Conservation (phyloP, 305 asterid species). For the Salvia sclarea region DNA sequence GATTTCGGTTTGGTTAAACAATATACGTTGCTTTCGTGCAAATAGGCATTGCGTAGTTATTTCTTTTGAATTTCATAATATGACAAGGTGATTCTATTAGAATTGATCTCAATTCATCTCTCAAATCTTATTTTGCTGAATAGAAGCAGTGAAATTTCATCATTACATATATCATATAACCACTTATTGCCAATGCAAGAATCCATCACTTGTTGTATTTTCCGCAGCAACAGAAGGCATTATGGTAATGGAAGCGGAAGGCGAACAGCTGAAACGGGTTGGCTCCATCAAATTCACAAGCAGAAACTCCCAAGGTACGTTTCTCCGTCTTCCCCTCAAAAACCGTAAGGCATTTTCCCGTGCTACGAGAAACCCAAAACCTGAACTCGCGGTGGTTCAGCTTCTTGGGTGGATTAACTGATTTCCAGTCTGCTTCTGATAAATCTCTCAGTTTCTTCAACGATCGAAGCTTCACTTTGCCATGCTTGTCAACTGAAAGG, state of each 20-base stretch:
- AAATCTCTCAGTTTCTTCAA: constrained; percentile 42
- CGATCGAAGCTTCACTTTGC: constrained; percentile 48
- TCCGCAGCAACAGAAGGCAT: constrained; percentile 63
- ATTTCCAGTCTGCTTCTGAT: constrained; percentile 72
- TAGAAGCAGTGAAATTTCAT: constrained; percentile 6
- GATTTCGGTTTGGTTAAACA: neutral
- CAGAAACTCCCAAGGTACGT: constrained; percentile 49
- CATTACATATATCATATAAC: constrained; percentile 23
- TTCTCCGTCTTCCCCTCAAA: constrained; percentile 38
- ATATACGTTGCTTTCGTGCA: neutral
- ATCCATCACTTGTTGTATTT: constrained; percentile 43
- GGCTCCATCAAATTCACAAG: constrained; percentile 54
- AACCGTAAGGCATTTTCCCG: constrained; percentile 59
- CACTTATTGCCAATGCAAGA: neutral
- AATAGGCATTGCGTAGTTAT: neutral
- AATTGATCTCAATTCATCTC: neutral
- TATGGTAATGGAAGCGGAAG: constrained; percentile 64
- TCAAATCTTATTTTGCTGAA: constrained; percentile 10
- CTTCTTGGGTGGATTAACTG: constrained; percentile 55
- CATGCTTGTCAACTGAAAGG: constrained; percentile 58
- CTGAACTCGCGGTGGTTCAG: constrained; percentile 58
- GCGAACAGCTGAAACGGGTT: constrained; percentile 62
- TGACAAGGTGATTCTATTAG: constrained; percentile 10
- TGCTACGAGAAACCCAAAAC: constrained; percentile 56
- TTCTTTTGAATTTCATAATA: neutral